phyloP scores from a whole-genome alignment of 2,329 filamentous ascomycete genomes.

The Penicillium concentricum region DNA sequence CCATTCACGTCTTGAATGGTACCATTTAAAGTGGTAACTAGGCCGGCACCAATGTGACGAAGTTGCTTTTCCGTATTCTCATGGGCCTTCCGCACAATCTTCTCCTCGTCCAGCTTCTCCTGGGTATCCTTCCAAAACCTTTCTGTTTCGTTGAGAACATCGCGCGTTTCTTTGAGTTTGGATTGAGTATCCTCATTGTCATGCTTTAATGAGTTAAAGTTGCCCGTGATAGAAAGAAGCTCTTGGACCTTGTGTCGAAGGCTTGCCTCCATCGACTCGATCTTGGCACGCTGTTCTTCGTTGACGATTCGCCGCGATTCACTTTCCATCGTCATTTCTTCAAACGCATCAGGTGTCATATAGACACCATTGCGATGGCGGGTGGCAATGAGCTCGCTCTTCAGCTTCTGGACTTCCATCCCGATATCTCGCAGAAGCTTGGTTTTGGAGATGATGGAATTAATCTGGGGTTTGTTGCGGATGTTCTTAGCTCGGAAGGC shows the following conservation, averaged over 20 bases:
- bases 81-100: conserved; percentile 75
- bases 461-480: conserved; percentile 94
- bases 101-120: conserved; percentile 75
- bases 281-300: conserved; percentile 88
- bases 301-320: conserved; percentile 88
- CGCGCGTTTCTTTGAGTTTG: conserved; percentile 75
- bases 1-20: conserved; percentile 79
- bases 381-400: conserved; percentile 89
- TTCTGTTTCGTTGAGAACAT: conserved; percentile 83
- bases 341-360: conserved; percentile 81
- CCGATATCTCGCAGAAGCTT: conserved; percentile 88
- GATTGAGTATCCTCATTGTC: conserved; percentile 77
- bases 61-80: conserved; percentile 79
- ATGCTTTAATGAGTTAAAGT: conserved; percentile 83
- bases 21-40: conserved; percentile 73
- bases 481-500: conserved; percentile 98
- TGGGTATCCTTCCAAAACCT: conserved; percentile 75
- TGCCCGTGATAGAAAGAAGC: conserved; percentile 79
- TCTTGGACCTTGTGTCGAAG: conserved; percentile 93
- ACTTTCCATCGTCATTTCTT: conserved; percentile 87
- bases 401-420: conserved; percentile 87
- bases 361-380: conserved; percentile 94
- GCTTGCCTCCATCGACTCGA: conserved; percentile 87
- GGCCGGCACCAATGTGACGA: conserved; percentile 67
- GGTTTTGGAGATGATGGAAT: conserved; percentile 89